Evolutionary conservation across 1,284 basidiomycete species (phyloP), one percentile per base, ranked within the genome.

Genomic region (Earliella scabrosa): DNA sequence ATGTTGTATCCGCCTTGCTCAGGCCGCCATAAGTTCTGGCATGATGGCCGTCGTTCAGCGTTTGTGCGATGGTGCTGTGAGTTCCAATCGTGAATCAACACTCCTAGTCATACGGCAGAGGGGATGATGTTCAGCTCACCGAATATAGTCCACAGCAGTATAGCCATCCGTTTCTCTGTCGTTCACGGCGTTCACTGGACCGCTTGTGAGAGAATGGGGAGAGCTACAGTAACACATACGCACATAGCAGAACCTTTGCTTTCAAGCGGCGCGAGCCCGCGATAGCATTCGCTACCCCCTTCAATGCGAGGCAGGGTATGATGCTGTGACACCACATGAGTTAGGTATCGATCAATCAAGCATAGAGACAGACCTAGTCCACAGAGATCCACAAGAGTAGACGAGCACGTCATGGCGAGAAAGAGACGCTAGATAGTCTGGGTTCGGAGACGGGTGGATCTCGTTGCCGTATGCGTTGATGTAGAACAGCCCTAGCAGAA

Each of bases 401-500:
- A 98, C 86, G 29, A 98, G 75, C 2, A 91, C 80, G 61, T 90
- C 83, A 52, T 83, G 83, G n/a, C 81, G 73, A 1, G 74, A 72
- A 3, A 98, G 75, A 34, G 84, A 83, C 5, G 83, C 73, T 24
- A 97, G 69, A 68, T 90, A 95, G 40, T 92, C 90, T 1, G 87
- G 83, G 68, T 96, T 97, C 0, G 95, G 94, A 23, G 85, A 80
- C 7, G 95, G 95, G 67, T 92, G 89, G 48, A 98, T 91, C 74
- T 97, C 93, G 71, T 88, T 88, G 2, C 93, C 94, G 64, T 95
- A 96, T 2, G 90, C 86, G 70, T 98, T 98, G 73, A 98, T 95
- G 74, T 98, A 98, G 69, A 90, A 93, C 38, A 98, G 73, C 47
- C 90, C 88, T 91, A 64, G 44, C 52, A 8, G 9, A 32, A 14